These are phyloP conservation scores for Tetracladium marchalianum DNA, from an alignment of 495 filamentous ascomycete species.

Conservation along the genomic window DNA sequence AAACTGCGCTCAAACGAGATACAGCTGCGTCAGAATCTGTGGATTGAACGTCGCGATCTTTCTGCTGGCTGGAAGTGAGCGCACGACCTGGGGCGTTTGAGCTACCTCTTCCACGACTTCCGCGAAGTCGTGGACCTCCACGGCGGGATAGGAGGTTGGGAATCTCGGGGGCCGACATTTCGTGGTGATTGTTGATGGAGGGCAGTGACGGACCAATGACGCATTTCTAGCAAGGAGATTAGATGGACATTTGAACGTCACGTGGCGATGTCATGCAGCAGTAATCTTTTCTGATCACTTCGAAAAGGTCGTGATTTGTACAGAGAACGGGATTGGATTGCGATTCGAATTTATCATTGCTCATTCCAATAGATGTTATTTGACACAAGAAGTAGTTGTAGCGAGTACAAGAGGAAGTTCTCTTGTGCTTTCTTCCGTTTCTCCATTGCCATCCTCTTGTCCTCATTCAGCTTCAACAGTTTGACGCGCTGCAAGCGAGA, in stretches of 20 bases:
- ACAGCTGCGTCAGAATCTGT: constrained; percentile 89
- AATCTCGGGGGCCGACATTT: constrained; percentile 64
- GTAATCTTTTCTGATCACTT: background rate
- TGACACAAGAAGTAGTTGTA: too few species aligned
- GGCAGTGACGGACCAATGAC: background rate
- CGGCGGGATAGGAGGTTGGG: constrained; percentile 67
- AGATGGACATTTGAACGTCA: background rate
- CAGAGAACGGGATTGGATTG: background rate
- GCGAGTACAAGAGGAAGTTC: too few species aligned
- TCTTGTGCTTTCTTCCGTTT: too few species aligned
- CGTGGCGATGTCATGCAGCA: background rate
- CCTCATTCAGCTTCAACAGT: too few species aligned
- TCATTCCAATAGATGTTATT: too few species aligned
- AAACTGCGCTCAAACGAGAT: constrained; percentile 79
- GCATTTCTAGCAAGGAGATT: constrained; percentile 3
- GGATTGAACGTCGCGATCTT: constrained; percentile 52
- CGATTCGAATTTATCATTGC: background rate
- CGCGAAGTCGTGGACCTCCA: constrained; percentile 25
- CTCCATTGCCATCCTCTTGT: too few species aligned
- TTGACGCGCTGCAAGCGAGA: too few species aligned
- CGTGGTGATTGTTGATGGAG: background rate
- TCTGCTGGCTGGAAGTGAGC: constrained; percentile 1
- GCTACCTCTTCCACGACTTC: constrained; percentile 11
- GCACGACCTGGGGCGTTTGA: background rate
- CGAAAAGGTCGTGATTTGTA: background rate